Conservation (phyloP, 805 yeast genomes). For the Cyberlindnera xylosilytica region DNA sequence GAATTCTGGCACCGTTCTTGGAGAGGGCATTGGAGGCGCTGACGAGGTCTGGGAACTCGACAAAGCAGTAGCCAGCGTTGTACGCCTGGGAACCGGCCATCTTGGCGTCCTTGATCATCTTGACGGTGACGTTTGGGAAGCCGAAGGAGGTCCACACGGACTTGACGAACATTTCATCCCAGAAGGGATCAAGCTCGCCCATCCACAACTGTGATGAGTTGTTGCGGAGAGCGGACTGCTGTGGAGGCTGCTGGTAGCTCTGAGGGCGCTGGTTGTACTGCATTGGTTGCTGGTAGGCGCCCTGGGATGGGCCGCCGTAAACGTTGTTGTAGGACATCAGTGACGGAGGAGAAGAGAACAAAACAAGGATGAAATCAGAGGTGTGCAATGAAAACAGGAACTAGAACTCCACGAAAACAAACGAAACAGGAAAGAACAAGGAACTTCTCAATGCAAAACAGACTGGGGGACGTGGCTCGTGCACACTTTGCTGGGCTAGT, state of each 20-base stretch:
- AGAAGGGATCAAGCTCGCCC: conserved; percentile 86
- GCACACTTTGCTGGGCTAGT: neutral
- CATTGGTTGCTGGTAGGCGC: conserved; percentile 7
- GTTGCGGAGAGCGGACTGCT: conserved; percentile 15
- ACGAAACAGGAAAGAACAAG: neutral
- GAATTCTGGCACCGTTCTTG: conserved; percentile 67
- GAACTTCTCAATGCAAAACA: conserved; percentile 1
- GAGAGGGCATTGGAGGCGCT: conserved; percentile 64
- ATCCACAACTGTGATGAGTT: conserved; percentile 55
- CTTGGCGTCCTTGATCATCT: conserved; percentile 65
- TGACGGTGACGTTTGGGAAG: conserved; percentile 56
- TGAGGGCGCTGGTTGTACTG: conserved; percentile 5
- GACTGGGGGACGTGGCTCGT: neutral
- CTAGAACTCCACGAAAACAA: neutral
- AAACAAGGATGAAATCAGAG: neutral
- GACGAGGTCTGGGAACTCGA: conserved; percentile 61
- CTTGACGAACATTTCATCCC: conserved; percentile 70
- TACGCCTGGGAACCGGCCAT: conserved; percentile 20
- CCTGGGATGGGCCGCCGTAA: neutral
- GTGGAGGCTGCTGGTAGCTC: conserved; percentile 10
- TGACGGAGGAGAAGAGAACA: neutral
- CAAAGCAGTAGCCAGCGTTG: conserved; percentile 78
- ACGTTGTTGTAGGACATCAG: neutral
- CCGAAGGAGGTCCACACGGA: conserved; percentile 71
- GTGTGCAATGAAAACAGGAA: neutral